Conservation (phyloP, 441 rosid genomes). For the Brassica balearica region DNA sequence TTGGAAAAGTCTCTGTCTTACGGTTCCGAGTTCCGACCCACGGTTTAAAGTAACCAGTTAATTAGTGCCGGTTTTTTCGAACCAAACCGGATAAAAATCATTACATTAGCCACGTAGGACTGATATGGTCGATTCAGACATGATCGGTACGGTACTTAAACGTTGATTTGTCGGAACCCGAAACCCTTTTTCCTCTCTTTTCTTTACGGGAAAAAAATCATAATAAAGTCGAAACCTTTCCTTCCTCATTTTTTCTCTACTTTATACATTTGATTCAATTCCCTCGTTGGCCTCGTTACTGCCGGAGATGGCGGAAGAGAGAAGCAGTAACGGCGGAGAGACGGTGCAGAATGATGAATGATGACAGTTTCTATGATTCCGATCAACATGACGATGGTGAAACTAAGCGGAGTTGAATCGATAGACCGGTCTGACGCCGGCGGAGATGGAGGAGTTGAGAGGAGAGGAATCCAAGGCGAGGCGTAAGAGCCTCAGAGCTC, state of each 20-base stretch:
- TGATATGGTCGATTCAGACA: background rate
- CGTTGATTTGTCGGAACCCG: background rate
- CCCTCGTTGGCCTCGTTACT: background rate
- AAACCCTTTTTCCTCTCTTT: background rate
- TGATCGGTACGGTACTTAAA: background rate
- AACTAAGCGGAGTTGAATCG: no score
- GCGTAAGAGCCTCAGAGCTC: background rate
- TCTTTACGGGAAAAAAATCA: no score
- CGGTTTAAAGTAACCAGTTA: slow-evolving; percentile 25
- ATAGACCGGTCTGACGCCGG: background rate
- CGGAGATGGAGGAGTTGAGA: background rate
- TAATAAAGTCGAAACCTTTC: no score
- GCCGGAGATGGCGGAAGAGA: background rate
- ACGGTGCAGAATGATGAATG: background rate
- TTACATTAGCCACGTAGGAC: background rate
- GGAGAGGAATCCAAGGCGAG: background rate
- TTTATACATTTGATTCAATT: no score
- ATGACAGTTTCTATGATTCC: background rate
- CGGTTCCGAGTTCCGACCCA: background rate
- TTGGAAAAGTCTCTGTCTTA: slow-evolving; percentile 6
- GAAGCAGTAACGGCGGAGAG: background rate
- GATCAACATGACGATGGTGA: background rate
- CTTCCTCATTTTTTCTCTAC: background rate
- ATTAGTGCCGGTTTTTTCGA: background rate
- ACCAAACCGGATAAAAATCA: background rate